phyloP scores from a whole-genome alignment of 306 rosid genomes.

The Glycine tomentella region DNA sequence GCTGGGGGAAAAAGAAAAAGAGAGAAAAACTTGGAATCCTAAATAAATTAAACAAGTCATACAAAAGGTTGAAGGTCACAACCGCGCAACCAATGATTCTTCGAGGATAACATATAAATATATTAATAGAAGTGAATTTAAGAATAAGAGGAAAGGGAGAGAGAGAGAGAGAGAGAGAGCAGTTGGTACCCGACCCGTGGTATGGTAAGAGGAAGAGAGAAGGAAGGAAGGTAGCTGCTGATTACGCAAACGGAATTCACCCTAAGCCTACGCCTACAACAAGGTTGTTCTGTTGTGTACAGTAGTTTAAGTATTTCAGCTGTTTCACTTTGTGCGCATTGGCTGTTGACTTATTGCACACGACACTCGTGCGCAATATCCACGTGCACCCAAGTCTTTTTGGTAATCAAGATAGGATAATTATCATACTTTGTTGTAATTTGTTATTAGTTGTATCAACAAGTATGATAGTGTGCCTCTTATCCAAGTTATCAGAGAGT shows the following conservation, averaged over 20 bases:
- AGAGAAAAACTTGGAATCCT: not conserved
- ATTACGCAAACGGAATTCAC: conserved; percentile 21
- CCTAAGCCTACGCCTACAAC: not conserved
- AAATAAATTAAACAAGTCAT: not conserved
- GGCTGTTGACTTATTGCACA: not conserved
- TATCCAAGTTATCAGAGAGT: too few relatives aligned
- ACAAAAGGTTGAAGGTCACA: not conserved
- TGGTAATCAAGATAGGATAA: too few relatives aligned
- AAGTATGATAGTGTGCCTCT: too few relatives aligned
- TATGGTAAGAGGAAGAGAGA: too few relatives aligned
- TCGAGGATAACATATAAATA: not conserved
- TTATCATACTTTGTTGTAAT: too few relatives aligned
- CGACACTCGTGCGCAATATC: not conserved
- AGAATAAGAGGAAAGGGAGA: conserved; percentile 22
- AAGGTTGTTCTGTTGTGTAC: not conserved
- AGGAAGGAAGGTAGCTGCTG: not conserved
- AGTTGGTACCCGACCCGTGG: too few relatives aligned
- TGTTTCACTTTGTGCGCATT: not conserved
- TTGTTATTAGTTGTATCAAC: too few relatives aligned
- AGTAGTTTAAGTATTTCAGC: too few relatives aligned
- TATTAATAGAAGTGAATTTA: not conserved
- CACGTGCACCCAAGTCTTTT: too few relatives aligned
- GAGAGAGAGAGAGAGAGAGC: not conserved
- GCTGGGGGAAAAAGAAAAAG: not conserved
- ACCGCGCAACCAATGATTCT: not conserved